A percentile compares a stretch with the other conserved stretches of the same genome.
Conservation (phyloP, 1,139 yeast species). For the Yamadazyma membranifaciens region DNA sequence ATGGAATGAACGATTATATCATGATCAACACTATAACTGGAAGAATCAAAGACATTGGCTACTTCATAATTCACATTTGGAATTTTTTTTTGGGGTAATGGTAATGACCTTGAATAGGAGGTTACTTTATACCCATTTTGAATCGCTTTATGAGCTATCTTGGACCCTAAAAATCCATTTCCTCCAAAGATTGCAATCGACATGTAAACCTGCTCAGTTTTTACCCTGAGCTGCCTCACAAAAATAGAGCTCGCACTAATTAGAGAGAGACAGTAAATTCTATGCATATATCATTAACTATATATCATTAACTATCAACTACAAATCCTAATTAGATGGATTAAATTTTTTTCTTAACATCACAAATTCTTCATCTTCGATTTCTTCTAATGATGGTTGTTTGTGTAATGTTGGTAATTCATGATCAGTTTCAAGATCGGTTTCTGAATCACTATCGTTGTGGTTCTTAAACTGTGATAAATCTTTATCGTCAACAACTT, state of each 20-base stretch:
- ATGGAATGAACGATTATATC: conserved; percentile 80
- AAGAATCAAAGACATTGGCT: conserved; percentile 68
- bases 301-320: no score
- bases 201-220: conserved; percentile 8
- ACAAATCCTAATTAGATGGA: conserved; percentile 11
- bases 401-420: conserved; percentile 13
- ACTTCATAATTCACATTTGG: conserved; percentile 69
- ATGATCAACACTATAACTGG: conserved; percentile 50
- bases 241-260: background rate
- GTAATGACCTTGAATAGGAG: conserved; percentile 62
- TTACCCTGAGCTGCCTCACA: no score
- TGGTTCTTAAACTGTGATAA: conserved; percentile 2
- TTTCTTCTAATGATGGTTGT: conserved; percentile 39
- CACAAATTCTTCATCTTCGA: conserved; percentile 46
- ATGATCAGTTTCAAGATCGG: conserved; percentile 6
- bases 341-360: conserved; percentile 42
- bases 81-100: conserved; percentile 40
- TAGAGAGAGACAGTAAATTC: background rate
- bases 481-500: conserved; percentile 10
- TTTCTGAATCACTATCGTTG: conserved; percentile 11
- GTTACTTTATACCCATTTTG: conserved; percentile 62
- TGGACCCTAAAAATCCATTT: conserved; percentile 73
- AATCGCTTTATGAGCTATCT: conserved; percentile 70
- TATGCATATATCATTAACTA: conserved; percentile 2
- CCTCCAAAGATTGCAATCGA: conserved; percentile 78